Evolutionary conservation across 2,329 filamentous ascomycete genomes (phyloP), one percentile per base, ranked within the genome.

Genomic region (Phaeosphaeria sp.): DNA sequence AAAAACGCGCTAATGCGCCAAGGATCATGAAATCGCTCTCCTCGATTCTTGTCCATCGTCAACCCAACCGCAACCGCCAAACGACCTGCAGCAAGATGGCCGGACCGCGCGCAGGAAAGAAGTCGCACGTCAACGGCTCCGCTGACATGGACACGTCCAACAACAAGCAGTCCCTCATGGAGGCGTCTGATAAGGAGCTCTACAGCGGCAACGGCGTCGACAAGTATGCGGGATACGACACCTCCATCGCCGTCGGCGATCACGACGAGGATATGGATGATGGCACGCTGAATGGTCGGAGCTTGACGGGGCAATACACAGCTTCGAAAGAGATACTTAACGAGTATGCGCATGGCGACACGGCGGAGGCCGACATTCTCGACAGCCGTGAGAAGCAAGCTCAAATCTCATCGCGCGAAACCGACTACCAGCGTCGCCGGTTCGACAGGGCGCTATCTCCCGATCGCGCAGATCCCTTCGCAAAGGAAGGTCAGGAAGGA

Each of bases 341-440:
- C 75, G 95, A 99, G 79, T 96, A 97, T 79, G 89, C 94, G 22
- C 88, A 87, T 53, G 93, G 93, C 54, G 93, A 91, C 44, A 92
- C 94, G 23, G 94, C 96, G 75, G 94, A 97, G 79, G 92, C 94
- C 58, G 96, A 99, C 72, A 89, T 94, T 6, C 83, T 99, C 62
- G 85, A 93, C 50, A 91, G 90, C 46, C 87, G 89, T 67, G 95
- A 98, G 82, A 91, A 94, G 80, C 91, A 92, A 76, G 93, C 90
- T 56, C 89, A 94, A 69, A 98, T 99, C 73, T 84, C 89, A 60
- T 94, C 96, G 74, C 90, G 95, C 71, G 94, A 98, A 82, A 96
- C 93, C 63, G 94, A 98, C 74, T 99, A 99, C 76, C 96, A 99
- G 80, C 97, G 96, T 80, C 91, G 93, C 65, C 89, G 93, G 58